A percentile compares a stretch with the other conserved stretches of the same genome.
Evolutionary conservation across 345 rosid genomes (phyloP).

Genomic region (Pistacia atlantica): DNA sequence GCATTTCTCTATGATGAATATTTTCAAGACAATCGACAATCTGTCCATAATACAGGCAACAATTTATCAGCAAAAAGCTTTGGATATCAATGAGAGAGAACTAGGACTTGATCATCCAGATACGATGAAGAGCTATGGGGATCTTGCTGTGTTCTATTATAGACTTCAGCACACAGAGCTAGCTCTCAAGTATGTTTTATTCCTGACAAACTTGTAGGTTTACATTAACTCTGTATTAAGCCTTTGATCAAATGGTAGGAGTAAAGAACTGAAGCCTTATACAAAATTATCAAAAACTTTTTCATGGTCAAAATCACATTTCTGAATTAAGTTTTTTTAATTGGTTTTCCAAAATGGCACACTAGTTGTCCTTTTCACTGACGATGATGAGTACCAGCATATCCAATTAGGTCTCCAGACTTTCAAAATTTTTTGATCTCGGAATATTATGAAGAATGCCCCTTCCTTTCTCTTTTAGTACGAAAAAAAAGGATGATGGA

Average conservation of each 20-base stretch:
- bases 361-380: background rate
- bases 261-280: background rate
- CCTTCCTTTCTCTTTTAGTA: no score
- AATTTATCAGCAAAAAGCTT: slow-evolving; percentile 95
- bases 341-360: background rate
- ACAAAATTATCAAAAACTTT: no score
- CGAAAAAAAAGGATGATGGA: no score
- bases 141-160: slow-evolving; percentile 99
- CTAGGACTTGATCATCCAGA: slow-evolving; percentile 99
- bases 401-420: background rate
- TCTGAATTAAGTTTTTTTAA: background rate
- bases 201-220: slow-evolving; percentile 14
- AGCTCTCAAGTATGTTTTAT: slow-evolving; percentile 84
- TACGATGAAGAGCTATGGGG: slow-evolving; percentile 99
- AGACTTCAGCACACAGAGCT: slow-evolving; percentile 98
- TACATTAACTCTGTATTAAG: background rate
- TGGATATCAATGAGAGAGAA: slow-evolving; percentile 99
- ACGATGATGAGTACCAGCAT: background rate
- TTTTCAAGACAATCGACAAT: slow-evolving; percentile 23
- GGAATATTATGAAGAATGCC: background rate
- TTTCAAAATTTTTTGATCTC: background rate
- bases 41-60: slow-evolving; percentile 68
- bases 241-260: background rate
- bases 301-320: background rate
- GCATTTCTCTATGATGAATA: slow-evolving; percentile 10